These are phyloP conservation scores for Croton setiger DNA, from an alignment of 441 rosid species.

Conservation along the genomic window DNA sequence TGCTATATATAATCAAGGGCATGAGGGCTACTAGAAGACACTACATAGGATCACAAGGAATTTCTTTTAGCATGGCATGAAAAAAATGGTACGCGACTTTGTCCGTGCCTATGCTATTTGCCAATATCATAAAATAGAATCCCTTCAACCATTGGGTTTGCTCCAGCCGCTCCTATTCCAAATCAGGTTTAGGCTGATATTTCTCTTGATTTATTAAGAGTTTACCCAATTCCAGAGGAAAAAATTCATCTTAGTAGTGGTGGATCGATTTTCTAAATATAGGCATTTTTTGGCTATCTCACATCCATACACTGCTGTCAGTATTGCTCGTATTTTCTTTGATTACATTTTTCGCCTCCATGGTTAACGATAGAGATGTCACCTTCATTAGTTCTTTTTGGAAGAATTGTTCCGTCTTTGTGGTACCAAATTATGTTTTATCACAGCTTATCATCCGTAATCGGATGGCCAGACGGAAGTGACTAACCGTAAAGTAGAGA, in stretches of 20 bases:
- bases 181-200: not conserved
- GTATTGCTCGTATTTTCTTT: not conserved
- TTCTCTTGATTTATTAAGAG: not conserved
- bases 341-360: not conserved
- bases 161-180: not conserved
- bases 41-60: not conserved
- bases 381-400: not conserved
- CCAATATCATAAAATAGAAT: not conserved
- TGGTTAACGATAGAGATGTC: not conserved
- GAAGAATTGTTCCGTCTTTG: not conserved
- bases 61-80: not conserved
- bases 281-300: no score
- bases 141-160: not conserved
- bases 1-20: not conserved
- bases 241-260: not conserved
- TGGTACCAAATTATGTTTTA: not conserved
- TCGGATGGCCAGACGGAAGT: not conserved
- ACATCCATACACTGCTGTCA: not conserved
- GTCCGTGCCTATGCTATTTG: not conserved
- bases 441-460: not conserved
- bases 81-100: not conserved
- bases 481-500: not conserved
- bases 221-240: not conserved
- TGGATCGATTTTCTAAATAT: no score
- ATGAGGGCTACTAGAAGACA: not conserved